Evolutionary conservation across 164 flowering plant species (phyloP).

Genomic region (Magnolia kwangsiensis): DNA sequence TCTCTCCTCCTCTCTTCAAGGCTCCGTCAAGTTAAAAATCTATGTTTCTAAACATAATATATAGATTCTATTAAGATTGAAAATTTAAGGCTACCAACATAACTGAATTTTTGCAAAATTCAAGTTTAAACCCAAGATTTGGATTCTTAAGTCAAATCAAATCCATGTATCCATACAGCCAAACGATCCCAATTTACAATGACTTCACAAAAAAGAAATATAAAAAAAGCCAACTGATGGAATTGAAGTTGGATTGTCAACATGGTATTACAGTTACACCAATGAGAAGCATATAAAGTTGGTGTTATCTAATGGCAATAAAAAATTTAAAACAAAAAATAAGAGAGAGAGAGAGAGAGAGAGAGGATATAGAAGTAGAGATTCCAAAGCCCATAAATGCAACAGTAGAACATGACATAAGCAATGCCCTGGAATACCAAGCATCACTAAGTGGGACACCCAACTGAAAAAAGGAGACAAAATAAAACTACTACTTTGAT

Average conservation of each 20-base stretch:
- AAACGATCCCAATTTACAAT: not conserved
- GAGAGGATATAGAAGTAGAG: constrained; percentile 31
- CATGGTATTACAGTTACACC: constrained; percentile 16
- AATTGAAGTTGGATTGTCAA: constrained; percentile 20
- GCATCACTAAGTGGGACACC: constrained; percentile 35
- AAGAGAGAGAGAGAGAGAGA: not conserved
- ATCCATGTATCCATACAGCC: not conserved
- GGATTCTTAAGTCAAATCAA: not conserved
- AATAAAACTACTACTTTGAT: constrained; percentile 10
- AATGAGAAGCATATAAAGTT: constrained; percentile 33
- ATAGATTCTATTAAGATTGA: no score
- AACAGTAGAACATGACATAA: constrained; percentile 35
- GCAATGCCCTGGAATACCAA: constrained; percentile 34
- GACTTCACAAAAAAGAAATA: not conserved
- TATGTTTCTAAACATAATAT: no score
- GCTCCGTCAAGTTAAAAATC: no score
- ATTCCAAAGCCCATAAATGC: constrained; percentile 35
- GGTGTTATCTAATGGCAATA: constrained; percentile 8
- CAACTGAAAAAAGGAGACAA: constrained; percentile 14
- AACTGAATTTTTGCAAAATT: no score
- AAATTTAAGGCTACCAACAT: no score
- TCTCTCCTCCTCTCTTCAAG: no score
- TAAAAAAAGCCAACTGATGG: not conserved
- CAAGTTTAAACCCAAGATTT: no score
- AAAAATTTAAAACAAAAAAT: no score